A percentile compares a stretch with the other conserved stretches of the same genome.
Evolutionary conservation across 2,329 filamentous ascomycete species (phyloP).

Genomic region (Ophiostoma fasciatum): DNA sequence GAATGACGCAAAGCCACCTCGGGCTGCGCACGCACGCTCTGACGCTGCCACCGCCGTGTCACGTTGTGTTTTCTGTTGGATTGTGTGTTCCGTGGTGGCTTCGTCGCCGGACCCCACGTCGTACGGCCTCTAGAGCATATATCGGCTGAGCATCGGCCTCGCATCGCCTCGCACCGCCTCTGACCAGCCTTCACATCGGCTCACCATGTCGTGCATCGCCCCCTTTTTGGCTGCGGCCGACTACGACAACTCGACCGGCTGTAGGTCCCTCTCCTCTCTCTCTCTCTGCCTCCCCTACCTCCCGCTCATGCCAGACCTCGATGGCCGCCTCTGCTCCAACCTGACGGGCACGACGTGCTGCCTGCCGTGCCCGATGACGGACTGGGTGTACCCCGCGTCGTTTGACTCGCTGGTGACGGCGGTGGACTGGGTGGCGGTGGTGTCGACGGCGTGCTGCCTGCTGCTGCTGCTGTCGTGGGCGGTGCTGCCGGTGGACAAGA

Average conservation of each 20-base stretch:
- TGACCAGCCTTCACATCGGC: background rate
- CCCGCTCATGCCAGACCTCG: conserved; percentile 29
- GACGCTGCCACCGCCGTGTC: background rate
- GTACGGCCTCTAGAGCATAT: no score
- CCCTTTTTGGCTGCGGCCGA: conserved; percentile 7
- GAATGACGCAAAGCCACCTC: background rate
- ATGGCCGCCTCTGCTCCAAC: conserved; percentile 38
- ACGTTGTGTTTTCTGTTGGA: no score
- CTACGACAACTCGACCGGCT: conserved; percentile 10
- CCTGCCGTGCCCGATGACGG: conserved; percentile 73
- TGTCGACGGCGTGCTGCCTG: conserved; percentile 52
- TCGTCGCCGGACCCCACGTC: no score
- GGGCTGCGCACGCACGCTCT: conserved; percentile 2
- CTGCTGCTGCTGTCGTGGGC: conserved; percentile 72
- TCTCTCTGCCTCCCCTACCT: no score
- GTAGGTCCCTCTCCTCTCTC: conserved; percentile 4
- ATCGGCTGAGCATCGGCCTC: no score
- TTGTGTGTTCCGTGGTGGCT: no score
- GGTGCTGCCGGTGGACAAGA: conserved; percentile 72
- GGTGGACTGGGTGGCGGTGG: conserved; percentile 74
- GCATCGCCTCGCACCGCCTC: no score
- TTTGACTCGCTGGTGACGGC: conserved; percentile 45
- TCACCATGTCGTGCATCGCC: conserved; percentile 7
- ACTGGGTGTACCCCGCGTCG: conserved; percentile 54
- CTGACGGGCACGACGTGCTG: conserved; percentile 52